These are phyloP conservation scores for Lachnellula suecica DNA, from an alignment of 2,329 filamentous ascomycete genomes.

Conservation along the genomic window DNA sequence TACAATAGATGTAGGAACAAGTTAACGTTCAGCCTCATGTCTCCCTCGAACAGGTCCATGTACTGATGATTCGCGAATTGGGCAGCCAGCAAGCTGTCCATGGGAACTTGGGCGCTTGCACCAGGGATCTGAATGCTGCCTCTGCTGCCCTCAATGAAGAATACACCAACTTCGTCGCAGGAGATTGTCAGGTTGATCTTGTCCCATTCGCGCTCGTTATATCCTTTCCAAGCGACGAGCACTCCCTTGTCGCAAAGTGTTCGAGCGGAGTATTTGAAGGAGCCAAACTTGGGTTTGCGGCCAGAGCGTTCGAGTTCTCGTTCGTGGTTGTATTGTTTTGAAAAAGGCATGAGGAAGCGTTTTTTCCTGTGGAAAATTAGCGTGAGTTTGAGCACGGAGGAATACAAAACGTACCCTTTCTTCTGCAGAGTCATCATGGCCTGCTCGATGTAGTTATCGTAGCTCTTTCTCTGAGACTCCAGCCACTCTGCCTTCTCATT, in stretches of 20 bases:
- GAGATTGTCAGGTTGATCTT: conserved; percentile 93
- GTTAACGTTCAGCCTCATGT: conserved; percentile 91
- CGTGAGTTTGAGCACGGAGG: neutral
- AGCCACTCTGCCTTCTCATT: conserved; percentile 88
- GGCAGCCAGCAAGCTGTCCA: conserved; percentile 92
- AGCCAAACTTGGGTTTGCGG: conserved; percentile 94
- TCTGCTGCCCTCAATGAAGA: conserved; percentile 85
- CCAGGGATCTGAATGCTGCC: conserved; percentile 96
- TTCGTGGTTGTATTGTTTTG: conserved; percentile 98
- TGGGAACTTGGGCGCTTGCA: conserved; percentile 80
- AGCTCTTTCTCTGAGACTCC: conserved; percentile 92
- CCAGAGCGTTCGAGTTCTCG: conserved; percentile 90
- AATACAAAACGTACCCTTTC: conserved; percentile 64
- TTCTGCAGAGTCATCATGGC: conserved; percentile 97
- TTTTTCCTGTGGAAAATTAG: conserved; percentile 63
- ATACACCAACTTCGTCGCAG: conserved; percentile 90
- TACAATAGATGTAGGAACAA: conserved; percentile 94
- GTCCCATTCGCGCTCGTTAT: conserved; percentile 80
- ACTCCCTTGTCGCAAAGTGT: conserved; percentile 91
- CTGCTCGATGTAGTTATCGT: conserved; percentile 99
- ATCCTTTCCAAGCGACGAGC: conserved; percentile 85
- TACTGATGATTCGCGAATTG: conserved; percentile 98
- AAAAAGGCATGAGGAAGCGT: conserved; percentile 91
- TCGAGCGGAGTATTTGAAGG: conserved; percentile 93
- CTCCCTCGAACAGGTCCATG: conserved; percentile 88